Conservation (phyloP, 1,284 basidiomycete species). For the Lignosus rhinocerotis region DNA sequence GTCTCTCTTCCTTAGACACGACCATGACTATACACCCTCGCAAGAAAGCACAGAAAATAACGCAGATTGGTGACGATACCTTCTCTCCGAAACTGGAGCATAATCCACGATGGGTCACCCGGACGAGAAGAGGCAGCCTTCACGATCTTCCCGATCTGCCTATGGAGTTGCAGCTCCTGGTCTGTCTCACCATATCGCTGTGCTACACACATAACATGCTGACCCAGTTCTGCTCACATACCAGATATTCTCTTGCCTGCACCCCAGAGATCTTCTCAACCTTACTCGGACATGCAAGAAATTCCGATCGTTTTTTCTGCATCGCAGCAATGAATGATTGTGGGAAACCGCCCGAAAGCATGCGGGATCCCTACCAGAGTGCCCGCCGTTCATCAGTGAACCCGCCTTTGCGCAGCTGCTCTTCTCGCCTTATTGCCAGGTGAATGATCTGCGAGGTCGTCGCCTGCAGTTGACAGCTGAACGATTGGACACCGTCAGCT, state of each 20-base stretch:
- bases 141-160: neutral
- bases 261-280: conserved; percentile 47
- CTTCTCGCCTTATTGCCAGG: conserved; percentile 26
- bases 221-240: too few relatives aligned
- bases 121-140: neutral
- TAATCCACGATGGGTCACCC: too few relatives aligned
- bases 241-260: conserved; percentile 32
- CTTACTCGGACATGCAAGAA: conserved; percentile 41
- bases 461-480: neutral
- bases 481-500: too few relatives aligned
- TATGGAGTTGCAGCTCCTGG: neutral
- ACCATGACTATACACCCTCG: too few relatives aligned
- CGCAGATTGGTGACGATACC: too few relatives aligned
- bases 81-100: too few relatives aligned
- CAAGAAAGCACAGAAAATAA: too few relatives aligned
- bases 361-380: conserved; percentile 26
- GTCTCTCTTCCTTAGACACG: too few relatives aligned
- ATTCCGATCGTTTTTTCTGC: conserved; percentile 40
- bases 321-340: conserved; percentile 35
- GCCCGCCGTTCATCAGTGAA: conserved; percentile 36
- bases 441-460: neutral
- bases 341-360: conserved; percentile 41
- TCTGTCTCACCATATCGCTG: neutral
- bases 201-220: too few relatives aligned
- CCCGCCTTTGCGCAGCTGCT: conserved; percentile 32